Evolutionary conservation across 192 early-diverging fungal genomes (phyloP), one percentile per base, ranked within the genome.

Genomic region (Umbelopsis sp.): DNA sequence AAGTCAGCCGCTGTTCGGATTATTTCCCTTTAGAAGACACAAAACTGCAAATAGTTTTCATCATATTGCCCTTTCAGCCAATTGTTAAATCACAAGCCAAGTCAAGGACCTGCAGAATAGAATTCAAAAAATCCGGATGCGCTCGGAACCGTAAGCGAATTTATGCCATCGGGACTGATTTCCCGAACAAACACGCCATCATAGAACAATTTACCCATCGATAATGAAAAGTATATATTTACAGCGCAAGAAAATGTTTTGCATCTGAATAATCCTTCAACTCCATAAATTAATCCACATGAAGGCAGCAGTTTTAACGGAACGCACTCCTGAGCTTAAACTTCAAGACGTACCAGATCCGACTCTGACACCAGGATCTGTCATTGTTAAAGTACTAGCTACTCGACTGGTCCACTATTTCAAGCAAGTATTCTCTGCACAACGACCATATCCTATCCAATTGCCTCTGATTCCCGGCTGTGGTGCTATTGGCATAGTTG

Each of bases 381-480:
- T 68, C 0, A 49, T 74, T 21, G 66, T 78, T 47, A 74, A 71
- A 48, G 49, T 78, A 52, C 33, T 72, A 9, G 77, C 77, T 25
- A 55, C 73, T 18, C 67, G 70, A 1, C 49, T 78, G 10, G 50
- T 78, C n/a, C 67, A 64, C 46, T 78, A 74, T 21, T 51, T 66
- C 16, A 49, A 65, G 0, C 70, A 72, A 25, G 55, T 72, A n/a
- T 53, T 72, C 22, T 30, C 70, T 8, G 78, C 72, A 4, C 22
- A 48, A 7, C 70, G 66, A 8, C 47, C 46, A 25, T 78, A 74
- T 66, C 77, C 72, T 2, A 61, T 64, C 35, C 37, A 51, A 37
- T 27, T 74, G 4, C 72, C 72, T 25, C 25, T 73, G 46, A 72
- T 78, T 30, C 76, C 76, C 4, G 76, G 76, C 7, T 49, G 66